Conservation (phyloP, 331 rosid species). For the Cydonia oblonga region DNA sequence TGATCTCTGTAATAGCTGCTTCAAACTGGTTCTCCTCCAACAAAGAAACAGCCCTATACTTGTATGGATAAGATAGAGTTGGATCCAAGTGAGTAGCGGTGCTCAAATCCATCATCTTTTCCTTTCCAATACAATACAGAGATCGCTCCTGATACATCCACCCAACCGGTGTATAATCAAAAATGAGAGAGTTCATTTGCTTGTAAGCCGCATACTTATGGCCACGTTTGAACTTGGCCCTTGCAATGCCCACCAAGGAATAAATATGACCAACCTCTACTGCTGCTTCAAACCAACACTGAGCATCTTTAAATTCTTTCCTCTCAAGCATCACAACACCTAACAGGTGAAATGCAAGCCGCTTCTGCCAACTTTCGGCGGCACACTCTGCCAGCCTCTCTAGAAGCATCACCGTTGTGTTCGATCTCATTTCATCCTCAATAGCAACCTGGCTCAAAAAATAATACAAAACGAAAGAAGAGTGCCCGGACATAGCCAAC, state of each 20-base stretch:
- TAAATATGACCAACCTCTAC: slow-evolving; percentile 62
- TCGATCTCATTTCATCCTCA: slow-evolving; percentile 78
- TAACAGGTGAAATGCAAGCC: slow-evolving; percentile 59
- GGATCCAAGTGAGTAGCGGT: slow-evolving; percentile 80
- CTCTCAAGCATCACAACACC: slow-evolving; percentile 85
- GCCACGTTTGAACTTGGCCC: slow-evolving; percentile 72
- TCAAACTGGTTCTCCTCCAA: slow-evolving; percentile 54
- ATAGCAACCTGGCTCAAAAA: slow-evolving; percentile 66
- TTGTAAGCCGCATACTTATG: slow-evolving; percentile 71
- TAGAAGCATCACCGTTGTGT: slow-evolving; percentile 68
- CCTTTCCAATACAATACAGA: slow-evolving; percentile 64
- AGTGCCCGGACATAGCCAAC: slow-evolving; percentile 45
- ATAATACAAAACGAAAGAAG: slow-evolving; percentile 59
- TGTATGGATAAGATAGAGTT: slow-evolving; percentile 65
- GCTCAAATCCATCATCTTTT: slow-evolving; percentile 61
- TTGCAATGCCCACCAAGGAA: slow-evolving; percentile 65
- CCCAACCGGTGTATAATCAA: slow-evolving; percentile 55
- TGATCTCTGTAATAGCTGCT: slow-evolving; percentile 59
- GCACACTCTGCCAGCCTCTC: slow-evolving; percentile 78
- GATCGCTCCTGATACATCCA: slow-evolving; percentile 94
- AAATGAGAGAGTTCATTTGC: slow-evolving; percentile 56
- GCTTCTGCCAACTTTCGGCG: slow-evolving; percentile 60
- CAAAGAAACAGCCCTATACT: slow-evolving; percentile 50
- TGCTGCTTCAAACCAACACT: slow-evolving; percentile 62
- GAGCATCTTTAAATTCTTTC: slow-evolving; percentile 73